Conservation (phyloP, 768 basidiomycete genomes). For the Mycena galopus region DNA sequence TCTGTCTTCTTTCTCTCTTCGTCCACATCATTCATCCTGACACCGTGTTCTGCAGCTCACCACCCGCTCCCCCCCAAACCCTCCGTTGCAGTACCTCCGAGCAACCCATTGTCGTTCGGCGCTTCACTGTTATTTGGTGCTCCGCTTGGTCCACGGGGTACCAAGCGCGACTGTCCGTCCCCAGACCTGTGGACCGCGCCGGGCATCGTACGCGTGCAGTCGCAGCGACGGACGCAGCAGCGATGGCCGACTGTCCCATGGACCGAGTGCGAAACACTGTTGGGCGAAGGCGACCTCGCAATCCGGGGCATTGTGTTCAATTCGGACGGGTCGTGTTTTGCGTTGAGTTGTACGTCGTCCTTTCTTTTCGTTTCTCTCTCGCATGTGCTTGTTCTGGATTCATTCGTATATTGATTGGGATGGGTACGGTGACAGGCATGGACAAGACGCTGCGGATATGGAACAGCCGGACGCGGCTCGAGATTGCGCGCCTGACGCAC, state of each 20-base stretch:
- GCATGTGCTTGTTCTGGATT: not conserved
- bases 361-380: not conserved
- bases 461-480: conserved; percentile 60
- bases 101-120: not conserved
- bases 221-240: conserved; percentile 30
- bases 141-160: conserved; percentile 29
- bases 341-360: conserved; percentile 65
- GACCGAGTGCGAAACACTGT: conserved; percentile 52
- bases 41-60: conserved; percentile 1
- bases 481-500: conserved; percentile 70
- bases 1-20: not conserved
- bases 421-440: conserved; percentile 52
- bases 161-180: conserved; percentile 42
- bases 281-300: conserved; percentile 61
- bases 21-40: not conserved
- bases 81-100: conserved; percentile 21
- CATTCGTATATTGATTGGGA: not conserved
- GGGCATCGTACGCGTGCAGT: conserved; percentile 17
- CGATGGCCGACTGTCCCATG: conserved; percentile 64
- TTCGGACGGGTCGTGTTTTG: conserved; percentile 67
- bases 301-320: conserved; percentile 65
- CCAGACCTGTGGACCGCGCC: conserved; percentile 27
- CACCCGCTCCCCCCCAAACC: conserved; percentile 26
- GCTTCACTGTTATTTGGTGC: not conserved
- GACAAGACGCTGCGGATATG: conserved; percentile 77